Evolutionary conservation across 805 yeast species (phyloP).

Genomic region (Saccharomycopsis olivae): DNA sequence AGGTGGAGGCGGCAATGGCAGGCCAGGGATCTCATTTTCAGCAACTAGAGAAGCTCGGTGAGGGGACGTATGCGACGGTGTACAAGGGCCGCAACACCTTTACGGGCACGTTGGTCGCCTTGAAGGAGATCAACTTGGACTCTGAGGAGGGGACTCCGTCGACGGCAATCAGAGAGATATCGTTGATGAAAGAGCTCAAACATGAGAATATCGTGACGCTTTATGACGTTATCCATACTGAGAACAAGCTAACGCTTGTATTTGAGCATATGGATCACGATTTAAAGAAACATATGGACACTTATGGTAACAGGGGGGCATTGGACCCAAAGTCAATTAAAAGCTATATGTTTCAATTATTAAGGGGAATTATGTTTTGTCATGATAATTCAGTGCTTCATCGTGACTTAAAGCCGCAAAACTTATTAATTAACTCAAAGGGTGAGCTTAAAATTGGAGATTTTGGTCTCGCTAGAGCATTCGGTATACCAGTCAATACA

Average conservation of each 20-base stretch:
- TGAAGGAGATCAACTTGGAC: conserved; percentile 89
- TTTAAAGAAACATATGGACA: conserved; percentile 89
- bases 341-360: conserved; percentile 87
- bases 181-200: conserved; percentile 87
- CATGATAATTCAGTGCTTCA: conserved; percentile 68
- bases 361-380: conserved; percentile 81
- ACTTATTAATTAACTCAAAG: conserved; percentile 74
- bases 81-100: conserved; percentile 84
- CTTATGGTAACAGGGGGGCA: conserved; percentile 66
- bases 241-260: conserved; percentile 86
- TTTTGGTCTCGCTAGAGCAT: conserved; percentile 94
- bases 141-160: conserved; percentile 98
- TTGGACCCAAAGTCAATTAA: conserved; percentile 65
- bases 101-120: conserved; percentile 84
- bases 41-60: conserved; percentile 73
- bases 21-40: conserved; percentile 31
- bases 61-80: conserved; percentile 97
- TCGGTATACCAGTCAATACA: conserved; percentile 95
- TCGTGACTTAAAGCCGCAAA: conserved; percentile 88
- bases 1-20: no score
- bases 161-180: conserved; percentile 93
- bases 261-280: conserved; percentile 92
- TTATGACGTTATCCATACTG: conserved; percentile 94
- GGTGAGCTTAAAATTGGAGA: conserved; percentile 94
- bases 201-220: conserved; percentile 88